Percentiles rank a stretch among this genome's conserved stretches.
Evolutionary conservation across 1,284 basidiomycete genomes (phyloP).

Genomic region (Apiotrichum veenhuisii): DNA sequence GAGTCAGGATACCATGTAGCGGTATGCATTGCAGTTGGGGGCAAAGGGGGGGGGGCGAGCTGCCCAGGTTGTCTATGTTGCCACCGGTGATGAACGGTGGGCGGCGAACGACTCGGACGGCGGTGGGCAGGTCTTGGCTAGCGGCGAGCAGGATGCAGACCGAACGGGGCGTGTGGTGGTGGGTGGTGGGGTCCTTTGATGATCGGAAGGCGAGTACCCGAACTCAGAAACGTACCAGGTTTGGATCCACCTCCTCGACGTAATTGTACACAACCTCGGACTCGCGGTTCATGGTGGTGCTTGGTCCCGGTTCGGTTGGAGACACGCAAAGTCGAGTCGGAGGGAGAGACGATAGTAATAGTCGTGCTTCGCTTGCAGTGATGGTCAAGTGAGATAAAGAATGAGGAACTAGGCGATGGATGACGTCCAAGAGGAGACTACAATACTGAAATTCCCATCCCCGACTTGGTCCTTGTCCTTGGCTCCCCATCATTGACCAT

Average conservation of each 20-base stretch:
- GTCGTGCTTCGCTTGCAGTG: too few relatives aligned
- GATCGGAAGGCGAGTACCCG: background rate
- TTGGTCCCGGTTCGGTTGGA: background rate
- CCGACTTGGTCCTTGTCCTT: too few relatives aligned
- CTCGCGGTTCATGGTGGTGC: background rate
- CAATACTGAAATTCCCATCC: too few relatives aligned
- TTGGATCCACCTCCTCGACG: slow-evolving; percentile 39
- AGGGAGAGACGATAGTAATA: too few relatives aligned
- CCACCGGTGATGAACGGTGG: background rate
- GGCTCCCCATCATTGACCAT: too few relatives aligned
- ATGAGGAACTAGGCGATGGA: too few relatives aligned
- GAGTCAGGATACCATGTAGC: background rate
- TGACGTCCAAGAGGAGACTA: too few relatives aligned
- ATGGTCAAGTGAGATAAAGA: too few relatives aligned
- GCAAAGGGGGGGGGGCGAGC: background rate
- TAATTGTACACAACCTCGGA: slow-evolving; percentile 40
- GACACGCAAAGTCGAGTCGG: too few relatives aligned
- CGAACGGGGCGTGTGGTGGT: too few relatives aligned
- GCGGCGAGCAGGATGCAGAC: too few relatives aligned
- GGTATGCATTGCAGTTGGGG: background rate
- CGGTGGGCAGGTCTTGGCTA: too few relatives aligned
- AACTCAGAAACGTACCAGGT: slow-evolving; percentile 30
- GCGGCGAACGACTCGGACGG: background rate
- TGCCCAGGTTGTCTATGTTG: background rate
- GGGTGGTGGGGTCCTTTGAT: background rate